Base-by-base conservation (phyloP, 495 filamentous ascomycete species). In the Aspergillus saccharolyticus region DNA sequence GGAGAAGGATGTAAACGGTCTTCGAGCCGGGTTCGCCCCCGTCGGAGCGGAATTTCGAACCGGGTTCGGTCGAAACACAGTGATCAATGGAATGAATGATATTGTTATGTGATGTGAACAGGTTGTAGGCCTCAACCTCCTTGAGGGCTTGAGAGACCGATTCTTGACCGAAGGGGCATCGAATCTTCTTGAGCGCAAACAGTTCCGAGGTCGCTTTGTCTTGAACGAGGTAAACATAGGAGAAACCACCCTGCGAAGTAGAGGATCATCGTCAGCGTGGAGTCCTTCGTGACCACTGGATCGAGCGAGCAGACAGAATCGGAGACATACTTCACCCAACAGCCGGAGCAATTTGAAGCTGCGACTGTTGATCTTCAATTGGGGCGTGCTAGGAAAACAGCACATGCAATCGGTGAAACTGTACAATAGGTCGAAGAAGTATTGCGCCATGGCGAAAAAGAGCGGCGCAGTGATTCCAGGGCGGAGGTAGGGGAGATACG, bases 191-290 rank as follows among this genome's bases (percentile, higher is more conserved):
- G 30, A 98, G 83, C 7, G 94, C 94, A 75, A 92, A 96, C 43
- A 97, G 81, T 58, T 89, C 83, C 20, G 88, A 86, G 50, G 82
- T 87, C 28, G 80, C 76, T 44, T 87, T 92, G 66, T 95, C 90
- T 81, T 97, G 89, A 28, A 98, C 94, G 53, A 98, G 89, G 74
- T 98, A 98, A 58, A 98, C 94, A 70, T 97, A 97, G 62, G 89
- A 94, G 80, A 97, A 98, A 57, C 94, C 93, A 70, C 93, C 93
- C 85, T 93, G 67, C 52, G 49, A 43, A 14, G 12, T 8, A 54
- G n/a, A n/a, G n/a, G 43, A 39, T 57, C 19, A 25, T 16, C 39
- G 52, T 57, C 55, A 61, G 59, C 50, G 52, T 54, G 33, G 44
- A 17, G n/a, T 42, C 53, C 50, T 51, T 22, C 22, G 24, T 55